A percentile compares a stretch with the other conserved stretches of the same genome.
Conservation (phyloP, 176 grass and related monocot species). For the Coix lacrymajobi region DNA sequence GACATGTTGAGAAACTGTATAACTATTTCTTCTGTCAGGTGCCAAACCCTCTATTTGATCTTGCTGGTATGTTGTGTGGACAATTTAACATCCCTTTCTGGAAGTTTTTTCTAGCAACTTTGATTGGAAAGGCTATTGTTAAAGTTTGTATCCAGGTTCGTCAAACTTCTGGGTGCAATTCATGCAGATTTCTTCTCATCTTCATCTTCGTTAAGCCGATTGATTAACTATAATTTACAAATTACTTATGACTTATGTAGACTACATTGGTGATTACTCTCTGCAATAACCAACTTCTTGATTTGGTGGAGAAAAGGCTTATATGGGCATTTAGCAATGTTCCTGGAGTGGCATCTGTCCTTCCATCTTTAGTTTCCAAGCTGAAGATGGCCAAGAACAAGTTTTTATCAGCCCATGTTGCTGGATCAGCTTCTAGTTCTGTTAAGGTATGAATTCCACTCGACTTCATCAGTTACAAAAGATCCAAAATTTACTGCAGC, state of each 20-base stretch:
- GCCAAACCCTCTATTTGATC: constrained; percentile 91
- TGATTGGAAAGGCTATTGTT: constrained; percentile 91
- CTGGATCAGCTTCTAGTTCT: constrained; percentile 33
- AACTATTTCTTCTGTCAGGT: constrained; percentile 53
- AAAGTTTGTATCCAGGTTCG: constrained; percentile 92
- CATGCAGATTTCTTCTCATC: not conserved
- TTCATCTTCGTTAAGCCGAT: not conserved
- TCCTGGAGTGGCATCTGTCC: constrained; percentile 55
- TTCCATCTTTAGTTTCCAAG: constrained; percentile 51
- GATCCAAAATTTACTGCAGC: not conserved
- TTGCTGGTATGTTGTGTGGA: constrained; percentile 88
- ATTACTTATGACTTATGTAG: constrained; percentile 49
- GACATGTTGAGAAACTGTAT: constrained; percentile 11
- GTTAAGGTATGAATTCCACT: constrained; percentile 40
- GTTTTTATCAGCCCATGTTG: constrained; percentile 58
- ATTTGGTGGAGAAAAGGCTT: constrained; percentile 78
- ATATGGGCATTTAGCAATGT: constrained; percentile 65
- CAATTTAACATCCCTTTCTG: constrained; percentile 90
- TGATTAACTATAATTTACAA: constrained; percentile 16
- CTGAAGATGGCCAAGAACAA: constrained; percentile 60
- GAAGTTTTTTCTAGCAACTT: constrained; percentile 95
- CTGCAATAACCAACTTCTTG: constrained; percentile 94
- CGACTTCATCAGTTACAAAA: not conserved
- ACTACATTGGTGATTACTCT: constrained; percentile 72
- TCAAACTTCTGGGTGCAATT: constrained; percentile 7